These are phyloP conservation scores for Neurospora tetraspora DNA, from an alignment of 495 filamentous ascomycete species.

Conservation along the genomic window DNA sequence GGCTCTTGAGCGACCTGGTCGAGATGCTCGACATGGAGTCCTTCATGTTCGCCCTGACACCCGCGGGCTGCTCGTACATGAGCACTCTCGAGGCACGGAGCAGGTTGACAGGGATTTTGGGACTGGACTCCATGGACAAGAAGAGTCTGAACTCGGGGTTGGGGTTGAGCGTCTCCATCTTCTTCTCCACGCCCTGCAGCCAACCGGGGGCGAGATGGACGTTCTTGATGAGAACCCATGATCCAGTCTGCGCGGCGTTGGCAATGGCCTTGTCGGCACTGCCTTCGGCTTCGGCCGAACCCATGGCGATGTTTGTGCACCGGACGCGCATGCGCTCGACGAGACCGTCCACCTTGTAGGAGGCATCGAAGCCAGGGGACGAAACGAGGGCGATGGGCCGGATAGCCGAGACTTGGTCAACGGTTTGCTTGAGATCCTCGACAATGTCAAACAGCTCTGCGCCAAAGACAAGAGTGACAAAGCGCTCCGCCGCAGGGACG, in stretches of 20 bases:
- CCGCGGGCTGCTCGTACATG: slow-evolving; percentile 97
- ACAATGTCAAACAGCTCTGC: slow-evolving; percentile 66
- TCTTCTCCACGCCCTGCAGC: slow-evolving; percentile 95
- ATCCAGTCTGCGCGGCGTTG: slow-evolving; percentile 84
- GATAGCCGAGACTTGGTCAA: slow-evolving; percentile 71
- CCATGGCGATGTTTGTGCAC: slow-evolving; percentile 98
- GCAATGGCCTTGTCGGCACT: slow-evolving; percentile 91
- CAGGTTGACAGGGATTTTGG: slow-evolving; percentile 94
- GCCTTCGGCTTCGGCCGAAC: slow-evolving; percentile 84
- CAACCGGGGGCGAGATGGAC: slow-evolving; percentile 92
- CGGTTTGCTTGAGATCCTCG: slow-evolving; percentile 75
- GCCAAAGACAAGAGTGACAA: slow-evolving; percentile 87
- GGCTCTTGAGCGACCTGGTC: slow-evolving; percentile 65
- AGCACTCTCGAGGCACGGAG: slow-evolving; percentile 86
- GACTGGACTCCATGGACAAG: slow-evolving; percentile 94
- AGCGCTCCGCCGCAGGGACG: slow-evolving; percentile 81
- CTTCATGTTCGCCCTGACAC: slow-evolving; percentile 97
- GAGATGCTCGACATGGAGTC: slow-evolving; percentile 82
- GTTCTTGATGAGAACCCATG: slow-evolving; percentile 98
- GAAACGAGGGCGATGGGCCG: slow-evolving; percentile 87
- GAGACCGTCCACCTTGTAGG: slow-evolving; percentile 94
- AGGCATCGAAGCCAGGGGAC: slow-evolving; percentile 93
- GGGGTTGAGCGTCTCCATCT: slow-evolving; percentile 88
- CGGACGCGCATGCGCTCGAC: slow-evolving; percentile 71
- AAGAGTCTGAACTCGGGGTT: slow-evolving; percentile 91